Base-by-base conservation (phyloP, 768 basidiomycete species). In the Boletus reticuloceps region DNA sequence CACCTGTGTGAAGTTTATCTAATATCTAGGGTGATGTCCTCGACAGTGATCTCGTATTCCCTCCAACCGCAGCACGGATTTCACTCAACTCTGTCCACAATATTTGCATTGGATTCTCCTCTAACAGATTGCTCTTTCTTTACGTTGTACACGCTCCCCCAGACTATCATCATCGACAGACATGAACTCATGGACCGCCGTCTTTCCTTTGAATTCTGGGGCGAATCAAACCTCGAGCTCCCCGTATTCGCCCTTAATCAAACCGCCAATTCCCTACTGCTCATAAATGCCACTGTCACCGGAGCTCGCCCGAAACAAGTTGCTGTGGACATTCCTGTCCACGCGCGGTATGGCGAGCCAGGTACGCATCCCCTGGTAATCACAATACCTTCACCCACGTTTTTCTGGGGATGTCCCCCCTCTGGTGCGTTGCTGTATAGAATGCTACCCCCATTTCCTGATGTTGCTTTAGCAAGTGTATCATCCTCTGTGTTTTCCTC, bases 141-240 rank as follows among this genome's bases (percentile, higher is more conserved):
- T 56, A 61, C 72, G 11, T 56, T 74, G 6, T 69, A 74, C 56
- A 65, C 64, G 25, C 64, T 80, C 22, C 74, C 77, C 3, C 69
- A 75, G 5, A 59, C 64, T 45, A 60, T 81, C 57, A 76, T 80
- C 62, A 69, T 74, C 20, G 79, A 80, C 66, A 71, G 66, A 54
- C 74, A 78, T 59, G 79, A 80, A 62, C 73, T 81, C 53, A 14
- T 50, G 7, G 63, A 71, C 57, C 70, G 61, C 53, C 58, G 45
- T 40, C 69, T 72, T 54, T 54, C 64, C n/a, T 73, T 74, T 50
- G 61, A 69, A 27, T 61, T 78, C 50, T 67, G 66, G 61, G 74
- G 77, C 6, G 64, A 69, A 39, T 60, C 72, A 29, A 73, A 79
- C 59, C 64, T 81, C 39, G 79, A 81, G 57, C 69, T 72, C 17